These are phyloP conservation scores for Ceratocystis cubensis DNA, from an alignment of 2,329 filamentous ascomycete genomes.

Conservation along the genomic window DNA sequence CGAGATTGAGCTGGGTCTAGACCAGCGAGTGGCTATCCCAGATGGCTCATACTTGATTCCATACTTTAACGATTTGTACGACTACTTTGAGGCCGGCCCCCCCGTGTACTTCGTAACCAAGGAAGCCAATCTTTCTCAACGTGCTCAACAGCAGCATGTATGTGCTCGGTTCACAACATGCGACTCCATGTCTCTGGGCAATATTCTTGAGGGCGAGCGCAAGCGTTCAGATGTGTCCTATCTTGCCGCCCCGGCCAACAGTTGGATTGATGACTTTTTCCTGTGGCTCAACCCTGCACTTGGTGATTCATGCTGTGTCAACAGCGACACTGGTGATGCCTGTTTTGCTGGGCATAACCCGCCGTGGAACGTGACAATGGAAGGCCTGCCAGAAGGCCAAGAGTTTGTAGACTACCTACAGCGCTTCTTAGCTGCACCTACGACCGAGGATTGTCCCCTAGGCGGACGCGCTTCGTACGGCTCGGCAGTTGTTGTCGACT, in stretches of 20 bases:
- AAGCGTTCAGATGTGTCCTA: slow-evolving; percentile 81
- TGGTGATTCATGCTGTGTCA: slow-evolving; percentile 56
- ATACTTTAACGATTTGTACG: slow-evolving; percentile 93
- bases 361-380: slow-evolving; percentile 77
- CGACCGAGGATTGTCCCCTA: slow-evolving; percentile 71
- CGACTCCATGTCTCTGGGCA: slow-evolving; percentile 68
- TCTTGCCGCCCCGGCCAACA: slow-evolving; percentile 76
- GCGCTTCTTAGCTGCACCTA: slow-evolving; percentile 70
- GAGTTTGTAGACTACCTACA: slow-evolving; percentile 81
- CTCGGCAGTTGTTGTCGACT: slow-evolving; percentile 67
- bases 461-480: slow-evolving; percentile 82
- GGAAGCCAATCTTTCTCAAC: slow-evolving; percentile 63
- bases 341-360: slow-evolving; percentile 72
- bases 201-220: slow-evolving; percentile 84
- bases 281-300: slow-evolving; percentile 86
- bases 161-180: slow-evolving; percentile 89
- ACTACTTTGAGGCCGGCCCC: slow-evolving; percentile 80
- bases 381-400: slow-evolving; percentile 83
- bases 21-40: slow-evolving; percentile 88
- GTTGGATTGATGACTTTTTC: slow-evolving; percentile 95
- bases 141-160: slow-evolving; percentile 66
- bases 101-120: slow-evolving; percentile 93
- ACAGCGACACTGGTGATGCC: slow-evolving; percentile 43
- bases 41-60: slow-evolving; percentile 88
- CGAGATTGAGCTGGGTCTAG: slow-evolving; percentile 71